These are phyloP conservation scores for Aureoboletus auriporus DNA, from an alignment of 768 basidiomycete genomes.

Conservation along the genomic window DNA sequence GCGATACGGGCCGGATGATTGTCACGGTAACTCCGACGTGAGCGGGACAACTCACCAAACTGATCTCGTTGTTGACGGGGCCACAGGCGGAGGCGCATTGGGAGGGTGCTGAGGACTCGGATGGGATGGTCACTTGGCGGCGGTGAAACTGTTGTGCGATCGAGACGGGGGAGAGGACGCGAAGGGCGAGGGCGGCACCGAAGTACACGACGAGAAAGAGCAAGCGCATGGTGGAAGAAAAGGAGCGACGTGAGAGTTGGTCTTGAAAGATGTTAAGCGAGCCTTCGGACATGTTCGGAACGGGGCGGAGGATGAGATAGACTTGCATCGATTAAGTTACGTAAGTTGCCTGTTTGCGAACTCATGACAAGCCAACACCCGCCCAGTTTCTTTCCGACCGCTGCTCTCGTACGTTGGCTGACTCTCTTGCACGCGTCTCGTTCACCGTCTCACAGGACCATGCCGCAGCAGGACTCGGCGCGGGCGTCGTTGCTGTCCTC, in stretches of 20 bases:
- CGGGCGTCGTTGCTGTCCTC: constrained; percentile 87
- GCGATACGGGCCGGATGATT: background rate
- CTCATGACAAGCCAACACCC: constrained; percentile 25
- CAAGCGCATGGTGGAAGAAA: background rate
- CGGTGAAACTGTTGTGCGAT: background rate
- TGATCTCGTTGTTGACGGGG: constrained; percentile 22
- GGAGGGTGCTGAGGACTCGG: constrained; percentile 15
- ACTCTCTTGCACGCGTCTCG: background rate
- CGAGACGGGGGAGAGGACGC: constrained; percentile 1
- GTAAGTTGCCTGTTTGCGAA: constrained; percentile 13
- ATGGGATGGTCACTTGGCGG: constrained; percentile 16
- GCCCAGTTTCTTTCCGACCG: constrained; percentile 41
- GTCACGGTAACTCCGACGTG: constrained; percentile 4
- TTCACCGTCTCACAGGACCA: constrained; percentile 65
- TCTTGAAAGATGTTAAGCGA: too few relatives aligned
- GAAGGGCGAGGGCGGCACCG: background rate
- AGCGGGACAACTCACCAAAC: constrained; percentile 15
- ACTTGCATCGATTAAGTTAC: constrained; percentile 5
- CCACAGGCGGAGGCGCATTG: constrained; percentile 21
- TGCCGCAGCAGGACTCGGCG: constrained; percentile 89
- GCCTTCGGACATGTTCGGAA: too few relatives aligned
- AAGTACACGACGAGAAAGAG: constrained; percentile 3
- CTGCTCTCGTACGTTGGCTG: constrained; percentile 28
- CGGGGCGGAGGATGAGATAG: too few relatives aligned
- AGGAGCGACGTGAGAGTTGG: constrained; percentile 6